Evolutionary conservation across 768 basidiomycete genomes (phyloP).

Genomic region (Leccinum truebloodii): DNA sequence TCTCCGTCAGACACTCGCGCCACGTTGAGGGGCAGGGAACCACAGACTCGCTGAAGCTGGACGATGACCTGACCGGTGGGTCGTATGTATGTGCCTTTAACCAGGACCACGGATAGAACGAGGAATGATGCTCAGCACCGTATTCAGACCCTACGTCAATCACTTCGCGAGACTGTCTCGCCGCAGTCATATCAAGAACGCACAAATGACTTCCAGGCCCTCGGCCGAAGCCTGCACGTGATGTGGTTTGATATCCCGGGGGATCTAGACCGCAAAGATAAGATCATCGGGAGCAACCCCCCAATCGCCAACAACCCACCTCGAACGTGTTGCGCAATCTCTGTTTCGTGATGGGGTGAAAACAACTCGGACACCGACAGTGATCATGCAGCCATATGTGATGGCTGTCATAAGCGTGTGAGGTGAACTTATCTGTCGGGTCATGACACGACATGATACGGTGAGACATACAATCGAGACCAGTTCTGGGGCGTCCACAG

Average conservation of each 20-base stretch:
- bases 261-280: constrained; percentile 54
- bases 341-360: constrained; percentile 87
- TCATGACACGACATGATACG: background rate
- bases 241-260: constrained; percentile 66
- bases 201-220: constrained; percentile 78
- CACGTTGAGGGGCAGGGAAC: background rate
- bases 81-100: constrained; percentile 79
- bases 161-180: background rate
- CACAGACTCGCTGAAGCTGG: constrained; percentile 45
- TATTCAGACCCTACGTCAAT: constrained; percentile 23
- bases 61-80: constrained; percentile 45
- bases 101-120: constrained; percentile 88
- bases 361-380: constrained; percentile 85
- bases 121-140: constrained; percentile 59
- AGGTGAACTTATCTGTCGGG: background rate
- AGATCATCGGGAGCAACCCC: background rate
- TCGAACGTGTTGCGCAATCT: constrained; percentile 85
- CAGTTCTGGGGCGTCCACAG: constrained; percentile 72
- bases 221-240: constrained; percentile 53
- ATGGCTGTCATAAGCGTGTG: constrained; percentile 59
- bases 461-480: constrained; percentile 70
- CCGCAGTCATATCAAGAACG: constrained; percentile 24
- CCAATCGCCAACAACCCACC: constrained; percentile 39
- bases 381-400: constrained; percentile 93
- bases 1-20: background rate